Evolutionary conservation across 2,329 filamentous ascomycete genomes (phyloP).

Genomic region (Stemphylium beticola): DNA sequence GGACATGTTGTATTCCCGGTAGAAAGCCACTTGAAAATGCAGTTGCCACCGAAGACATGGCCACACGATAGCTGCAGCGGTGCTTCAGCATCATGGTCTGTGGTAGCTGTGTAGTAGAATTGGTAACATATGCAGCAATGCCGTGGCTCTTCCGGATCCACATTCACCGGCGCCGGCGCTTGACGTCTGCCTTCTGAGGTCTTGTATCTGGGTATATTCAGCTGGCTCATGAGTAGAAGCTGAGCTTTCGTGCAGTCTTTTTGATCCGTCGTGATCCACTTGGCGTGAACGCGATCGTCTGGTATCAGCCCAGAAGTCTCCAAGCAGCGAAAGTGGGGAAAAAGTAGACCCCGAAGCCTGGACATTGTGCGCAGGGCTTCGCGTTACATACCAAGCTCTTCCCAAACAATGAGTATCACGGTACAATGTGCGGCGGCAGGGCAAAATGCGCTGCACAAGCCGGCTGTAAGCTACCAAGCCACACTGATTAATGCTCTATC

Average conservation of each 20-base stretch:
- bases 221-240: conserved; percentile 2
- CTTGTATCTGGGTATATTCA: conserved; percentile 1
- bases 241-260: not conserved
- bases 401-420: not conserved
- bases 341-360: conserved; percentile 3
- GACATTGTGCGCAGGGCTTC: not conserved
- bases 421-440: conserved; percentile 1
- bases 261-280: not conserved
- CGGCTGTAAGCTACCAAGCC: not conserved
- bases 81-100: conserved; percentile 9
- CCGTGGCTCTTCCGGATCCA: not conserved
- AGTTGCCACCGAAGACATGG: conserved; percentile 24
- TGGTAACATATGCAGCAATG: conserved; percentile 23
- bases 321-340: conserved; percentile 3
- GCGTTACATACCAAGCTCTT: not conserved
- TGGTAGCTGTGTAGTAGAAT: conserved; percentile 8
- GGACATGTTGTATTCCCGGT: conserved; percentile 19
- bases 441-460: conserved; percentile 2
- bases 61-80: conserved; percentile 19
- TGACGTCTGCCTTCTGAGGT: not conserved
- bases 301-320: conserved; percentile 4
- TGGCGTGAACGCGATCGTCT: conserved; percentile 6
- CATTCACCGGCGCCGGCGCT: conserved; percentile 9
- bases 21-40: conserved; percentile 17
- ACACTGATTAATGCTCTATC: not conserved